phyloP scores from a whole-genome alignment of 805 yeast species.

The Candida gorgasii region DNA sequence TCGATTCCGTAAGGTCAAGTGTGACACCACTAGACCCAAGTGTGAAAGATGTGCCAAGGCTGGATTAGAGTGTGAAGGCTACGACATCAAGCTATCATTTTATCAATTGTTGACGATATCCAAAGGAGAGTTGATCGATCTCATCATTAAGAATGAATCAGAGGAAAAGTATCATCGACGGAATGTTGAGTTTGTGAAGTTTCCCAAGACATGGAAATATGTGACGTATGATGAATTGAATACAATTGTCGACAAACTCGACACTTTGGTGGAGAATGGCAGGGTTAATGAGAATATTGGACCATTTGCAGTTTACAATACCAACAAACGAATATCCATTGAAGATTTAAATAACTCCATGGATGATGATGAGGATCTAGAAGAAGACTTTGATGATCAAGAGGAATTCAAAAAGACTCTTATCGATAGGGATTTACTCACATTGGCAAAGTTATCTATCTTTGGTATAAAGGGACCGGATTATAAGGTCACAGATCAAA shows the following conservation, averaged over 20 bases:
- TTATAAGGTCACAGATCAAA: conserved; percentile 40
- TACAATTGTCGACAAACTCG: conserved; percentile 34
- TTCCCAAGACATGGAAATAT: conserved; percentile 36
- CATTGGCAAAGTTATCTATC: conserved; percentile 40
- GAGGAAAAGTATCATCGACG: conserved; percentile 44
- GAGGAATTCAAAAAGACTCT: conserved; percentile 16
- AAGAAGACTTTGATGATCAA: background rate
- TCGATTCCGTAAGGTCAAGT: conserved; percentile 52
- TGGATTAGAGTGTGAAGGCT: conserved; percentile 48
- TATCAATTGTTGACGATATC: conserved; percentile 38
- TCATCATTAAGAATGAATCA: conserved; percentile 20
- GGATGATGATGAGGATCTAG: no score
- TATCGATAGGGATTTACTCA: conserved; percentile 37
- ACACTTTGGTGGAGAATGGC: conserved; percentile 15
- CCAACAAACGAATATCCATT: background rate
- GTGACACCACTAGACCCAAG: conserved; percentile 48
- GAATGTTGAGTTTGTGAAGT: conserved; percentile 44
- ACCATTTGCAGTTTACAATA: conserved; percentile 24
- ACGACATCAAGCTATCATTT: conserved; percentile 50
- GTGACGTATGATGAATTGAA: conserved; percentile 41
- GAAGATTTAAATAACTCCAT: background rate
- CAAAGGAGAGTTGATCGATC: conserved; percentile 19
- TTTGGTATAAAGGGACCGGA: conserved; percentile 42
- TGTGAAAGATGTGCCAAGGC: conserved; percentile 51
- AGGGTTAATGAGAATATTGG: conserved; percentile 18